Percentiles rank a stretch among this genome's conserved stretches.
Conservation (phyloP, 2,329 filamentous ascomycete species). For the Xylaria sp. region DNA sequence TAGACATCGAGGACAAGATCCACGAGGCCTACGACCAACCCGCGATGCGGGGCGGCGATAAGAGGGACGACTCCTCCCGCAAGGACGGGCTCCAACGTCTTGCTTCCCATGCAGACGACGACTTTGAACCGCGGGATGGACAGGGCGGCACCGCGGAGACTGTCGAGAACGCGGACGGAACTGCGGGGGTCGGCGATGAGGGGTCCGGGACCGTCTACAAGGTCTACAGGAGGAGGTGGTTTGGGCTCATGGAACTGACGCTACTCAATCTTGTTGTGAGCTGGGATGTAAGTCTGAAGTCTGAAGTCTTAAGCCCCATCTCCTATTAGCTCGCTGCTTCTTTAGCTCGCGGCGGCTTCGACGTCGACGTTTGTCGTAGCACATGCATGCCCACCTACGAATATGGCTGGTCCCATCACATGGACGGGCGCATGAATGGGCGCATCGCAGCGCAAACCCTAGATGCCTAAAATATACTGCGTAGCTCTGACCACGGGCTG, state of each 20-base stretch:
- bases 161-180: slow-evolving; percentile 29
- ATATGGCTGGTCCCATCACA: not conserved
- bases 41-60: slow-evolving; percentile 33
- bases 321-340: slow-evolving; percentile 1
- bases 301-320: not conserved
- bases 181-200: slow-evolving; percentile 36
- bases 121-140: slow-evolving; percentile 16
- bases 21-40: slow-evolving; percentile 41
- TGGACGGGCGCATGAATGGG: not conserved
- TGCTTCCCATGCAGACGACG: slow-evolving; percentile 38
- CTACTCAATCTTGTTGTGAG: slow-evolving; percentile 92
- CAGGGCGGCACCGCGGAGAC: slow-evolving; percentile 25
- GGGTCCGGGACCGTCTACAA: slow-evolving; percentile 42
- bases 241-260: slow-evolving; percentile 84
- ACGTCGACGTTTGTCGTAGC: not conserved
- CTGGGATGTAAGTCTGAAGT: slow-evolving; percentile 81
- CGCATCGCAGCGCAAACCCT: not conserved
- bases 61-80: not conserved
- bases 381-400: not conserved
- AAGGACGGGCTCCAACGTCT: slow-evolving; percentile 41
- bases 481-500: slow-evolving; percentile 17
- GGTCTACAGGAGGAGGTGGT: slow-evolving; percentile 85
- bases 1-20: slow-evolving; percentile 39
- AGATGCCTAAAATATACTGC: no score
- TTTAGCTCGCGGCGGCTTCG: not conserved